Conservation (phyloP, 2,329 filamentous ascomycete species). For the Fusarium gaditjirri region DNA sequence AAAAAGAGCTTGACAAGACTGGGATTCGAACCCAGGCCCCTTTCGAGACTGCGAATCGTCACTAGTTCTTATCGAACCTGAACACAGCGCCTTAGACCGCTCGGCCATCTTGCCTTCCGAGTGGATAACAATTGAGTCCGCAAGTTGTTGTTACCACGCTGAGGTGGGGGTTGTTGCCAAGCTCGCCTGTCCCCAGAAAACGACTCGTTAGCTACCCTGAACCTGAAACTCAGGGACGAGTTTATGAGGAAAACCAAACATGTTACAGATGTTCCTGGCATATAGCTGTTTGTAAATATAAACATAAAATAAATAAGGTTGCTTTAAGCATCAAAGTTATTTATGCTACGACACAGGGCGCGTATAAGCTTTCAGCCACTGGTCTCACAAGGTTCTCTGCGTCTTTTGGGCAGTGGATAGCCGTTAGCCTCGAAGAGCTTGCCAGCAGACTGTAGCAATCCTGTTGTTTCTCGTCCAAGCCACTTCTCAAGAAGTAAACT, state of each 20-base stretch:
- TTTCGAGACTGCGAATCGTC: constrained; percentile 31
- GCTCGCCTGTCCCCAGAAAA: background rate
- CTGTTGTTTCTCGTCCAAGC: background rate
- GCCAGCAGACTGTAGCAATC: fast-evolving
- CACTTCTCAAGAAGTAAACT: background rate
- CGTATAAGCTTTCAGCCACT: fast-evolving
- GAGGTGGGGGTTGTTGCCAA: background rate
- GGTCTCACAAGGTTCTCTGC: fast-evolving
- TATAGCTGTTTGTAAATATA: background rate
- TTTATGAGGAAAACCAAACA: background rate
- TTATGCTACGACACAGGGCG: background rate
- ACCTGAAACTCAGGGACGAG: constrained; percentile 6
- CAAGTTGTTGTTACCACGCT: background rate
- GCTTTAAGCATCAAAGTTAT: background rate
- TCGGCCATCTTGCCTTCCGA: constrained; percentile 29
- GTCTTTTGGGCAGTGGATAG: background rate
- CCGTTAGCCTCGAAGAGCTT: fast-evolving
- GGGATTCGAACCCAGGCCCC: constrained; percentile 32
- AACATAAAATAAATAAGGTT: background rate
- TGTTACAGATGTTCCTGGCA: background rate
- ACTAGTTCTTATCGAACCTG: constrained; percentile 23
- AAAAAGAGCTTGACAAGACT: constrained; percentile 26
- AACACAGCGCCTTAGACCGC: constrained; percentile 33
- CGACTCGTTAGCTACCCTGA: background rate
- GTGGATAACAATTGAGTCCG: background rate